These are phyloP conservation scores for Globisporangium takayamanum DNA, from an alignment of 352 stramenopile species.

Conservation along the genomic window DNA sequence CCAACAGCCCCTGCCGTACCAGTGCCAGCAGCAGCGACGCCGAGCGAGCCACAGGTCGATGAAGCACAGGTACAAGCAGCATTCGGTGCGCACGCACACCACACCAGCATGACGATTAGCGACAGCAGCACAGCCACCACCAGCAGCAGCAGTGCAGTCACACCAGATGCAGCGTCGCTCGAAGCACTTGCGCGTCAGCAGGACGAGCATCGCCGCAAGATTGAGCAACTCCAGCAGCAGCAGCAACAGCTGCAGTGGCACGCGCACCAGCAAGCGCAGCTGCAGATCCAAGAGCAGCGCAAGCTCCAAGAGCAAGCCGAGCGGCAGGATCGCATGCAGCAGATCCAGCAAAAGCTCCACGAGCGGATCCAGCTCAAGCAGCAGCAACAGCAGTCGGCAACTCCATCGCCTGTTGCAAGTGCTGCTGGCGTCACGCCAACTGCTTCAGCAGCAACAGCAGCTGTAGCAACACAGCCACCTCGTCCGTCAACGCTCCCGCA, in stretches of 20 bases:
- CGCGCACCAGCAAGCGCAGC: conserved; percentile 12
- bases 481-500: background rate
- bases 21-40: background rate
- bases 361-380: conserved; percentile 26
- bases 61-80: conserved; percentile 1
- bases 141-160: background rate
- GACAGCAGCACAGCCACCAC: background rate
- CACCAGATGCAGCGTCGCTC: conserved; percentile 10
- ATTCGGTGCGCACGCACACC: conserved; percentile 6
- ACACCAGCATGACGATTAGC: background rate
- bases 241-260: conserved; percentile 8
- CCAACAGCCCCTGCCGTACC: background rate
- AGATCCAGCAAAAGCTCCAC: conserved; percentile 34
- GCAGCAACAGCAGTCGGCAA: background rate
- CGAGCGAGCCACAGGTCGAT: background rate
- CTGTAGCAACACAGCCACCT: background rate
- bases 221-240: conserved; percentile 20
- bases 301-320: conserved; percentile 8
- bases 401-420: background rate
- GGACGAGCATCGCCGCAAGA: conserved; percentile 29
- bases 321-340: conserved; percentile 27
- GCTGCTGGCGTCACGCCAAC: no score
- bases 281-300: conserved; percentile 10
- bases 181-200: conserved; percentile 31
- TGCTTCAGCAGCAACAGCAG: background rate